These are phyloP conservation scores for Camelina hispida DNA, from an alignment of 345 rosid genomes.

Conservation along the genomic window DNA sequence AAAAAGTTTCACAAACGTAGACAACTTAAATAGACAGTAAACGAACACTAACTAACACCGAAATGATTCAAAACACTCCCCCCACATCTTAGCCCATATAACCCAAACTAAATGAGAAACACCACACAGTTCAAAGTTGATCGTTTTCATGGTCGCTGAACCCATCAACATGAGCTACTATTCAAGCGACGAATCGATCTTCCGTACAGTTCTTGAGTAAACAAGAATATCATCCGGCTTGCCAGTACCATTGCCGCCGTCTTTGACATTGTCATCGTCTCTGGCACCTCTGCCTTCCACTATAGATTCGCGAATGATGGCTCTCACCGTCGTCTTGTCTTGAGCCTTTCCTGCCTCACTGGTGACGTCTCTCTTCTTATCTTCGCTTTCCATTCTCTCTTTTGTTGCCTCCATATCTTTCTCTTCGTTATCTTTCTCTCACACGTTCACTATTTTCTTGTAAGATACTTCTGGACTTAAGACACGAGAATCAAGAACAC, in stretches of 20 bases:
- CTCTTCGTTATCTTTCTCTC: not conserved
- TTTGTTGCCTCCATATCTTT: conserved; percentile 43
- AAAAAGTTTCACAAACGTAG: no score
- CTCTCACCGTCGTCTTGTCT: conserved; percentile 21
- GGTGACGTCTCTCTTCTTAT: conserved; percentile 17
- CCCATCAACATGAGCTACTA: conserved; percentile 15
- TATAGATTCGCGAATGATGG: conserved; percentile 22
- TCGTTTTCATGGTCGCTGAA: no score
- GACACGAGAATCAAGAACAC: not conserved
- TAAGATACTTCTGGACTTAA: not conserved
- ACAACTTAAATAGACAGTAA: no score
- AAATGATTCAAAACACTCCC: no score
- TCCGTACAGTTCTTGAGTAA: conserved; percentile 44
- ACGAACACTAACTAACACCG: no score
- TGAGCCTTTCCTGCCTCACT: conserved; percentile 15
- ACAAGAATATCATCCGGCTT: conserved; percentile 43
- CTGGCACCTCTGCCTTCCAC: conserved; percentile 1
- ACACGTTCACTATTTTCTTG: not conserved
- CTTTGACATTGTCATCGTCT: not conserved
- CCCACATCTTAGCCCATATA: no score
- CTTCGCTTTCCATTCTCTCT: conserved; percentile 36
- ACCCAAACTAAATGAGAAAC: no score
- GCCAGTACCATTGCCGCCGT: not conserved
- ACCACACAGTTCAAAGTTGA: no score
- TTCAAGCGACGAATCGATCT: conserved; percentile 42